Base-by-base conservation (phyloP, 2,329 filamentous ascomycete species). In the Verticillium nubilum region DNA sequence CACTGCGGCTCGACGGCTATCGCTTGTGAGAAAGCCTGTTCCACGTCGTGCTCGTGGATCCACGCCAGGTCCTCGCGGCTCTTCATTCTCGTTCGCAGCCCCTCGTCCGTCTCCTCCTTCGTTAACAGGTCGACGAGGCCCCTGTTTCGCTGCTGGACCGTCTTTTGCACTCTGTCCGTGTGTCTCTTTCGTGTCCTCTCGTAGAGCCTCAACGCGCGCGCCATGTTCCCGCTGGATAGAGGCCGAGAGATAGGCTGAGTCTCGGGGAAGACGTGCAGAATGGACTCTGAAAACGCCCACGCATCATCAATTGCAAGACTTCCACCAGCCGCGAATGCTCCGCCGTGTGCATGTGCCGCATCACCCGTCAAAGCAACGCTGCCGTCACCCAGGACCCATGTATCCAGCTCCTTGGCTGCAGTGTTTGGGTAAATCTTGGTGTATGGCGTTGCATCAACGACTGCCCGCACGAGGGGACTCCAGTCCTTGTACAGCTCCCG, bases 31-130 rank as follows among this genome's bases (percentile, higher is more conserved):
- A 78, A 79, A 12, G 73, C 69, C 10, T 63, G 63, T 57, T 74
- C 69, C 9, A 80, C 77, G 65, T 80, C 75, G 65, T 81, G 77
- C 62, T 80, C 77, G 23, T 76, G 75, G 29, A 81, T 70, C 78
- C 78, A 80, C 17, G 65, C 69, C 5, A 73, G 72, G 58, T 78
- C 71, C 2, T 69, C 67, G 4, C 77, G 67, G 23, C 63, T 70
- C 26, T 61, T 67, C 63, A 79, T 72, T 57, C 73, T 67, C 1
- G 63, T 42, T 52, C 72, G 63, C 42, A 80, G 63, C 54, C 72
- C 67, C 53, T 72, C 70, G 27, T 80, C 76, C 5, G 72, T 74
- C 62, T 75, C 72, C 1, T 33, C 55, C 42, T 63, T 59, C 0
- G 59, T 66, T 12, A 63, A 56, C 50, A 65, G 63, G 37, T 62